These are phyloP conservation scores for Allantophomopsis lycopodina DNA, from an alignment of 2,329 filamentous ascomycete genomes.

Conservation along the genomic window DNA sequence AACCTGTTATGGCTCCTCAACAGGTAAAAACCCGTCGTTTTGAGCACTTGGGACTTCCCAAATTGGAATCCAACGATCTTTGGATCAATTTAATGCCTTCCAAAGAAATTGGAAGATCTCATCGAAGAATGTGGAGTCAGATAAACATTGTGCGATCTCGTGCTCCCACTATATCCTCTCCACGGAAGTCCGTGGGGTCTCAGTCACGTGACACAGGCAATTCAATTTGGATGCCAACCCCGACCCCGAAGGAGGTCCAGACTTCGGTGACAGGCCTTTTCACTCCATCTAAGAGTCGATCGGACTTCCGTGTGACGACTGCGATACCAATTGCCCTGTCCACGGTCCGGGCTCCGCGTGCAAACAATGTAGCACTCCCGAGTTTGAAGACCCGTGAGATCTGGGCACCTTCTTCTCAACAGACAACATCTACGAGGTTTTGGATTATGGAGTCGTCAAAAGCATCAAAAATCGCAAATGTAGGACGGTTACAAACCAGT, in stretches of 20 bases:
- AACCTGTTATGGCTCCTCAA: not conserved
- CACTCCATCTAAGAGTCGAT: constrained; percentile 3
- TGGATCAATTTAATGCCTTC: not conserved
- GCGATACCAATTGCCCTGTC: constrained; percentile 11
- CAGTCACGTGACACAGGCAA: not conserved
- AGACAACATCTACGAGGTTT: not conserved
- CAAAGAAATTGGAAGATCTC: not conserved
- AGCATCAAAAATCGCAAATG: not conserved
- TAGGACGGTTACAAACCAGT: too few species aligned
- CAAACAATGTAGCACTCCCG: not conserved
- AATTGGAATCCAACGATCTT: not conserved
- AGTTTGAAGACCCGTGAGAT: not conserved
- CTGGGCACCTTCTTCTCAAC: not conserved
- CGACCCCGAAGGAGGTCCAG: not conserved
- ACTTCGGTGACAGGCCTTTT: constrained; percentile 8
- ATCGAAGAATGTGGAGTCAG: not conserved
- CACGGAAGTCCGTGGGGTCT: not conserved
- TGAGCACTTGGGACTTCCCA: not conserved
- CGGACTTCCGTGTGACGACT: constrained; percentile 7
- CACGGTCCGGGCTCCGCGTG: constrained; percentile 8
- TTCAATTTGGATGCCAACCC: not conserved
- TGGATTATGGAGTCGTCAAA: not conserved
- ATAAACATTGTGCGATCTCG: not conserved
- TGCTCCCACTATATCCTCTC: not conserved
- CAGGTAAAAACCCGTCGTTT: not conserved